Conservation (phyloP, 2,329 filamentous ascomycete species). For the Pseudogymnoascus sp. region DNA sequence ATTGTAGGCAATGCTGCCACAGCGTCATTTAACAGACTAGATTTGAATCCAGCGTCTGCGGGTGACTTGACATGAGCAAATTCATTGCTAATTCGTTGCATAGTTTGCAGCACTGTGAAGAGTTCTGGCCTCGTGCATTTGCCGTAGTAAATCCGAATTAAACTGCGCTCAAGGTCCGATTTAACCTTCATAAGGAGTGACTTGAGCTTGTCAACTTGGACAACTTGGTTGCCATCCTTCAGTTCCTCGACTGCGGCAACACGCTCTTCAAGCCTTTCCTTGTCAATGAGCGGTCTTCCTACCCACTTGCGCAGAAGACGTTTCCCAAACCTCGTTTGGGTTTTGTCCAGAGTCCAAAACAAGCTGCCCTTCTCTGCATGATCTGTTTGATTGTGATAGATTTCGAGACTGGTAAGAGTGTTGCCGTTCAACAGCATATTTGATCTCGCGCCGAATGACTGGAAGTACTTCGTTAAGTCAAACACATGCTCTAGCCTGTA, state of each 20-base stretch:
- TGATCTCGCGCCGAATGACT: slow-evolving; percentile 85
- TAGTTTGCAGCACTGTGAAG: slow-evolving; percentile 72
- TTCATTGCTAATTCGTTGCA: slow-evolving; percentile 73
- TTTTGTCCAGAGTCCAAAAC: slow-evolving; percentile 93
- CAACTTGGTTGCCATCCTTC: slow-evolving; percentile 57
- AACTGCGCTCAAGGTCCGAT: slow-evolving; percentile 81
- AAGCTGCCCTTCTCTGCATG: slow-evolving; percentile 77
- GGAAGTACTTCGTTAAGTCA: slow-evolving; percentile 92
- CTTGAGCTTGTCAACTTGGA: slow-evolving; percentile 66
- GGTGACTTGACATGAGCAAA: slow-evolving; percentile 61
- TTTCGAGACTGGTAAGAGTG: slow-evolving; percentile 85
- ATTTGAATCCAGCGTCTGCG: slow-evolving; percentile 64
- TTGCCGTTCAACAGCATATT: slow-evolving; percentile 97
- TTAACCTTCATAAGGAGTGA: slow-evolving; percentile 63
- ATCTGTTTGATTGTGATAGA: slow-evolving; percentile 92
- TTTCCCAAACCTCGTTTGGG: slow-evolving; percentile 81
- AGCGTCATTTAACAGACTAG: slow-evolving; percentile 61
- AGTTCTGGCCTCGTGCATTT: slow-evolving; percentile 90
- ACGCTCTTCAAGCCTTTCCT: slow-evolving; percentile 65
- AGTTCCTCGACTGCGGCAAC: slow-evolving; percentile 83
- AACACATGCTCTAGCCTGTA: slow-evolving; percentile 95
- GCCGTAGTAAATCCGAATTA: slow-evolving; percentile 95
- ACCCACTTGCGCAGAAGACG: slow-evolving; percentile 91
- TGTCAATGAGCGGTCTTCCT: slow-evolving; percentile 78
- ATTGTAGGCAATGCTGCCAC: slow-evolving; percentile 72